Percentiles rank a stretch among this genome's conserved stretches.
Evolutionary conservation across 2,329 filamentous ascomycete species (phyloP).

Genomic region (Diplodia corticola): DNA sequence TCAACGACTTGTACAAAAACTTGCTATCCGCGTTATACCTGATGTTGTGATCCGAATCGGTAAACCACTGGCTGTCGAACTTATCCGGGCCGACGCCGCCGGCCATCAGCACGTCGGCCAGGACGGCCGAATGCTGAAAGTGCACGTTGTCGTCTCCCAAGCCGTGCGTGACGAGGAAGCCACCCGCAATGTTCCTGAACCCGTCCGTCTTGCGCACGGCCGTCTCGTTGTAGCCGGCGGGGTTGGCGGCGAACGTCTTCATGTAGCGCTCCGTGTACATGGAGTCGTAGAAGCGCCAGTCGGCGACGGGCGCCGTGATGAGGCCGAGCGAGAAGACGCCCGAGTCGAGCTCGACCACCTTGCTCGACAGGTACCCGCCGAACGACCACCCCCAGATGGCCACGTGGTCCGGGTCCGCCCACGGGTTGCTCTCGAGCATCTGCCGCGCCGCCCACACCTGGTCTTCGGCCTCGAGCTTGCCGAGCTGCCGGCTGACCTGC

Average conservation of each 20-base stretch:
- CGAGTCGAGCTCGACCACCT: constrained; percentile 64
- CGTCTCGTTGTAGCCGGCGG: constrained; percentile 60
- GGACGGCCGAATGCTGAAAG: constrained; percentile 64
- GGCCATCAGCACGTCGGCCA: constrained; percentile 63
- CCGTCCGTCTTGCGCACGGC: constrained; percentile 60
- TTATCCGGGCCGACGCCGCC: constrained; percentile 60
- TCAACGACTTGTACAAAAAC: constrained; percentile 65
- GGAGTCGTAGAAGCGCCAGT: constrained; percentile 71
- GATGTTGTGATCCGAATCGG: constrained; percentile 65
- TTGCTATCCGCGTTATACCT: constrained; percentile 55
- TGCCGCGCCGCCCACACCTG: constrained; percentile 67
- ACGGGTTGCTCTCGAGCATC: constrained; percentile 51
- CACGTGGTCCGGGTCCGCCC: constrained; percentile 60
- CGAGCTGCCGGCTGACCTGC: constrained; percentile 59
- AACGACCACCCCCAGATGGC: constrained; percentile 71
- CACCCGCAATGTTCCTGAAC: constrained; percentile 63
- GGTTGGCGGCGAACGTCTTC: constrained; percentile 61
- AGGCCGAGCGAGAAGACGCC: constrained; percentile 63
- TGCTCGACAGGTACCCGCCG: constrained; percentile 66
- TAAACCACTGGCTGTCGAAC: constrained; percentile 60
- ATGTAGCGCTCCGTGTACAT: constrained; percentile 75
- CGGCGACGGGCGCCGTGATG: constrained; percentile 65
- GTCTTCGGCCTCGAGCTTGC: constrained; percentile 63
- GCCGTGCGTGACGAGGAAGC: constrained; percentile 65
- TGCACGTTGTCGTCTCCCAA: constrained; percentile 72